phyloP scores from a whole-genome alignment of 164 flowering plant genomes.

The Santalum album region DNA sequence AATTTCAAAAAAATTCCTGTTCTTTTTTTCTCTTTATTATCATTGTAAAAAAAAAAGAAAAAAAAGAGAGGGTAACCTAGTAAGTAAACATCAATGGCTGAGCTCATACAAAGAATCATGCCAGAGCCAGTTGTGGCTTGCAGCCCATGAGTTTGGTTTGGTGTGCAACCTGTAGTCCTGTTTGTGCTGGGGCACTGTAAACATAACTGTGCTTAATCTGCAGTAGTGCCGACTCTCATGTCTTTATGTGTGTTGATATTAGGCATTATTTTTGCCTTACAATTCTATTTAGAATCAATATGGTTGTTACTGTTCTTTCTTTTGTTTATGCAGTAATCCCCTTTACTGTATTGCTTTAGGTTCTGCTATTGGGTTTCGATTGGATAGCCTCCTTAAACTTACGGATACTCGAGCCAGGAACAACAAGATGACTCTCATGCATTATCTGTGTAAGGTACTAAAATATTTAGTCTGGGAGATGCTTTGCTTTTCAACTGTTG shows the following conservation, averaged over 20 bases:
- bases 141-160: too few relatives aligned
- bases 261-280: too few relatives aligned
- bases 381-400: slow-evolving; percentile 67
- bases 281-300: too few relatives aligned
- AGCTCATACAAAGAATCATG: too few relatives aligned
- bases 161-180: neutral
- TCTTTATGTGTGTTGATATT: too few relatives aligned
- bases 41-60: too few relatives aligned
- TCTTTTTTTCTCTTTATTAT: too few relatives aligned
- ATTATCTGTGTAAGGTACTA: slow-evolving; percentile 66
- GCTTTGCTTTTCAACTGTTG: neutral
- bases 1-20: too few relatives aligned
- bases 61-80: too few relatives aligned
- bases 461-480: neutral
- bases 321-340: neutral
- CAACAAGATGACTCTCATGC: slow-evolving; percentile 67
- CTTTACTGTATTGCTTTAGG: slow-evolving; percentile 22
- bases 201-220: neutral
- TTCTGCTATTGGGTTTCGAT: slow-evolving; percentile 55
- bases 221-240: slow-evolving; percentile 55
- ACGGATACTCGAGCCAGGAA: slow-evolving; percentile 58
- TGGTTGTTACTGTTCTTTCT: neutral
- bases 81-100: too few relatives aligned
- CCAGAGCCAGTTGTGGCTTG: too few relatives aligned
- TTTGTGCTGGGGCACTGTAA: neutral